Evolutionary conservation across 2,329 filamentous ascomycete species (phyloP), one percentile per base, ranked within the genome.

Genomic region (Cladosporium colombiae): DNA sequence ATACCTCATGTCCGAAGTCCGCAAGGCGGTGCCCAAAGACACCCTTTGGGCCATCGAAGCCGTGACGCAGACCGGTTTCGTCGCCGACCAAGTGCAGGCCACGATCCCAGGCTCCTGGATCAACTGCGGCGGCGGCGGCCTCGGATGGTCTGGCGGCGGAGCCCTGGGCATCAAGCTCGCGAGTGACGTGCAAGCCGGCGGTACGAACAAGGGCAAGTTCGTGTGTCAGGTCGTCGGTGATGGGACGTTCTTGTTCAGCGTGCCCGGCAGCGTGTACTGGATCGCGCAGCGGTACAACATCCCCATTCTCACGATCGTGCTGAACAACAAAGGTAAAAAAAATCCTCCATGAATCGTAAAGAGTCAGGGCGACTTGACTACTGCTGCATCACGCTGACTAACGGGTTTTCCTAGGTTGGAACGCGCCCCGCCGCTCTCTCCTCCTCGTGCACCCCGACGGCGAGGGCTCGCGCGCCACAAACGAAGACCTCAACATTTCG

Each of bases 31-130:
- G 44, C 89, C 89, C 0, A 69, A 77, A 35, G 87, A 90, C 70
- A 91, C 91, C 0, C 90, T 94, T 67, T 94, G 86, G 80, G 89
- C 88, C 2, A 81, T 95, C 52, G 91, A 95, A 78, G 88, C 91
- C 0, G 91, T 95, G 0, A 95, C 91, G 0, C 87, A 91, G 66
- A 88, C 88, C 0, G 77, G 77, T 0, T 84, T 88, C 31, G 87
- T 93, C 0, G 83, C 86, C 29, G 90, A 95, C 70, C 90, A 93
- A 69, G 79, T 95, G 8, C 87, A 88, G 71, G 84, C 87, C 2
- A 88, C 84, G 0, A 73, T 87, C 0, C 91, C 91, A 0, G 90
- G 90, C 0, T 88, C 86, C 0, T 93, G 89, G 89, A 87, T 94
- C 72, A 93, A 93, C 75, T 93, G 91, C 74, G 91, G 91, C 1